Percentiles rank a stretch among this genome's conserved stretches.
Conservation (phyloP, 768 basidiomycete species). For the Gymnopilus dilepis region DNA sequence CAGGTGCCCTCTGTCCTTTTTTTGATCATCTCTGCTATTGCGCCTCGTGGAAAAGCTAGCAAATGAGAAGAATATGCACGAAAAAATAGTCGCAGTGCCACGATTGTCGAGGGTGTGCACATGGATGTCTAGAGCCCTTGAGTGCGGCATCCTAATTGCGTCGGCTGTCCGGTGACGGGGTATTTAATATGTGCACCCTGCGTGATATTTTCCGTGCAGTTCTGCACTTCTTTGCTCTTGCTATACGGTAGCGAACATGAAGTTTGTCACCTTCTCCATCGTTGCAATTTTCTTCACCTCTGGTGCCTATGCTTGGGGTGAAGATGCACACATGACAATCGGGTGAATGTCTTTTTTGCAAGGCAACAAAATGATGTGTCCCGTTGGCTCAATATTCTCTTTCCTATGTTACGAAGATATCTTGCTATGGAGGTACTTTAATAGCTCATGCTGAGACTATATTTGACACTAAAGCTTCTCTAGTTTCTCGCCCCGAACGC, state of each 20-base stretch:
- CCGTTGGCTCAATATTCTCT: not conserved
- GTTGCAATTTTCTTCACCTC: conserved; percentile 17
- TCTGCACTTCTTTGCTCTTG: not conserved
- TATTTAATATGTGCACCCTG: conserved; percentile 16
- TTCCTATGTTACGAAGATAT: conserved; percentile 31
- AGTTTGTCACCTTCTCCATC: conserved; percentile 10
- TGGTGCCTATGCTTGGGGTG: conserved; percentile 45
- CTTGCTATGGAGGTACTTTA: conserved; percentile 45
- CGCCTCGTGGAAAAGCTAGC: not conserved
- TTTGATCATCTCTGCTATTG: not conserved
- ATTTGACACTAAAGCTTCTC: not conserved
- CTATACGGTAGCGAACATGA: conserved; percentile 7
- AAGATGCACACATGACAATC: conserved; percentile 47
- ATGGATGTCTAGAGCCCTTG: not conserved
- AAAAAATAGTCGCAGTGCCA: not conserved
- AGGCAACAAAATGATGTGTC: too few species aligned
- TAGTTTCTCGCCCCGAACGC: conserved; percentile 57
- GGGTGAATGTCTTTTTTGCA: conserved; percentile 34
- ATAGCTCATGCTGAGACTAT: not conserved
- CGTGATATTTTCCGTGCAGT: not conserved
- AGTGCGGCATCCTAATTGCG: not conserved
- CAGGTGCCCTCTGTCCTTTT: not conserved
- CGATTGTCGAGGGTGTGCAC: not conserved
- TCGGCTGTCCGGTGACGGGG: not conserved
- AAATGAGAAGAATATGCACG: conserved; percentile 2